These are phyloP conservation scores for Hypericum androsaemum DNA, from an alignment of 345 rosid species.

Conservation along the genomic window DNA sequence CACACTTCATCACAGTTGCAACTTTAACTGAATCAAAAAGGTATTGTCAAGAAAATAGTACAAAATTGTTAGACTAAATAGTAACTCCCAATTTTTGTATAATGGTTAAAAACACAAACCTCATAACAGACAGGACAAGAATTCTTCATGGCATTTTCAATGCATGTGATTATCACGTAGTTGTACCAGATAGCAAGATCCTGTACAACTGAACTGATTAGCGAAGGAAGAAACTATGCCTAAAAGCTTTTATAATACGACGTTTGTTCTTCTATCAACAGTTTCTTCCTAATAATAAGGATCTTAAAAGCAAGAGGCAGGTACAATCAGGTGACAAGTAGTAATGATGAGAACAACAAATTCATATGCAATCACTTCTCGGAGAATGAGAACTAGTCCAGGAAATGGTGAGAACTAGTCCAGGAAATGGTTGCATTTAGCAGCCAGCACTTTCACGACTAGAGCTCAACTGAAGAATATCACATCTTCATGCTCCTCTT, in stretches of 20 bases:
- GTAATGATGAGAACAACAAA: too few relatives aligned
- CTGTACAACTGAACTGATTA: constrained; percentile 18
- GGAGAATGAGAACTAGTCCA: too few relatives aligned
- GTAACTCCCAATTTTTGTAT: not conserved
- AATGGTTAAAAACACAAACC: constrained; percentile 30
- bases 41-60: constrained; percentile 29
- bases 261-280: too few relatives aligned
- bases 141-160: constrained; percentile 68
- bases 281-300: too few relatives aligned
- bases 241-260: not conserved
- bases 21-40: constrained; percentile 59
- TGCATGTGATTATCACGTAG: constrained; percentile 49
- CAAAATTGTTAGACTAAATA: constrained; percentile 6
- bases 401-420: too few relatives aligned
- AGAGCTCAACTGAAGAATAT: too few relatives aligned
- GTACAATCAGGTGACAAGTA: too few relatives aligned
- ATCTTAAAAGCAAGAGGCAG: too few relatives aligned
- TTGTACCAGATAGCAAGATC: constrained; percentile 43
- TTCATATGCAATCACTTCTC: too few relatives aligned
- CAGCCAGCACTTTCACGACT: too few relatives aligned
- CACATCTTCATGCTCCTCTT: too few relatives aligned
- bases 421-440: too few relatives aligned
- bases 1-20: constrained; percentile 45
- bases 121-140: constrained; percentile 75
- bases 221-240: constrained; percentile 2